phyloP scores from a whole-genome alignment of 2,329 filamentous ascomycete genomes.

The Aspergillus sp. region DNA sequence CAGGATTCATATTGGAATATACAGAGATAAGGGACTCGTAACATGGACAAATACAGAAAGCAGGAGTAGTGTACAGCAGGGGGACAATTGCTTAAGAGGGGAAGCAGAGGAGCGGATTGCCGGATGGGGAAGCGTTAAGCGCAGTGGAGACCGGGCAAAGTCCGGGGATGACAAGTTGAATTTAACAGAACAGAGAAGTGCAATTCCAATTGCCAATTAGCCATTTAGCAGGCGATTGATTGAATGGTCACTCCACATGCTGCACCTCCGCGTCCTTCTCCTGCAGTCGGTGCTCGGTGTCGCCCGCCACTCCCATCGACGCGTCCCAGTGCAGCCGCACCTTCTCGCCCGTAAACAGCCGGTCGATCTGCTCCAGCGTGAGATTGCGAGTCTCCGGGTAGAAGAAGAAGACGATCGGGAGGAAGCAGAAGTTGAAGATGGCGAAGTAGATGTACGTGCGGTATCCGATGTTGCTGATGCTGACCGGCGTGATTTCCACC shows the following conservation, averaged over 20 bases:
- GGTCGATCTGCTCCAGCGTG: conserved; percentile 32
- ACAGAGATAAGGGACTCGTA: too few species aligned
- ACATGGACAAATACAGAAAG: too few species aligned
- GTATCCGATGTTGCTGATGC: conserved; percentile 41
- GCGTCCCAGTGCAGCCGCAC: conserved; percentile 31
- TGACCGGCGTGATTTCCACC: conserved; percentile 47
- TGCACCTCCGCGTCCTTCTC: conserved; percentile 19
- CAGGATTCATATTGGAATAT: neutral
- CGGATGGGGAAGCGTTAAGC: conserved; percentile 19
- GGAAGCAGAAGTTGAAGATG: conserved; percentile 50
- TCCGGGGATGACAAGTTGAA: neutral
- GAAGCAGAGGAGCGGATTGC: conserved; percentile 12
- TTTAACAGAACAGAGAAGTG: too few species aligned
- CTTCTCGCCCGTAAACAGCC: conserved; percentile 35
- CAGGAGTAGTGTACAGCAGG: neutral
- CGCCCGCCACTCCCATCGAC: conserved; percentile 26
- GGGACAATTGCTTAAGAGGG: conserved; percentile 8
- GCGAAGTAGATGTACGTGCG: conserved; percentile 47
- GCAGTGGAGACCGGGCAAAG: conserved; percentile 12
- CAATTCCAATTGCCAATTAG: neutral
- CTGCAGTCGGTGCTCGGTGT: conserved; percentile 19
- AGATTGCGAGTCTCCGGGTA: conserved; percentile 36
- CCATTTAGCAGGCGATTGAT: neutral
- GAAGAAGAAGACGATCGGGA: conserved; percentile 49
- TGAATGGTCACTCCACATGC: conserved; percentile 22